phyloP scores from a whole-genome alignment of 345 rosid genomes.

The Nasturtium officinale region DNA sequence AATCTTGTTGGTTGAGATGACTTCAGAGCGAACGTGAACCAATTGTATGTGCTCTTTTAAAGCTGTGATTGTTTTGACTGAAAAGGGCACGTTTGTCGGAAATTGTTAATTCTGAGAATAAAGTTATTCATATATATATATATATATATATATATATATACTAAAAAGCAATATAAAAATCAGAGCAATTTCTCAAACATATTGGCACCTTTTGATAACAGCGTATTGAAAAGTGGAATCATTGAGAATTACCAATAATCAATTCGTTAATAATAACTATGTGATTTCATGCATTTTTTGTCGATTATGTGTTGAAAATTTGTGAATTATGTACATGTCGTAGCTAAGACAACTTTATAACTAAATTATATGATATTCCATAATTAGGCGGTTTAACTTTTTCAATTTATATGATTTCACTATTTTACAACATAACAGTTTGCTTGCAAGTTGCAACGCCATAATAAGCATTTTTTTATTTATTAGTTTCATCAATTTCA shows the following conservation, averaged over 20 bases:
- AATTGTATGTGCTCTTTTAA: slow-evolving; percentile 30
- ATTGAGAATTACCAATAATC: no score
- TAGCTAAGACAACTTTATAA: neutral
- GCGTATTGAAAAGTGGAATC: slow-evolving; percentile 13
- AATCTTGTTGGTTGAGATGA: slow-evolving; percentile 38
- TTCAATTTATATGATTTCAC: neutral
- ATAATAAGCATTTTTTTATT: neutral
- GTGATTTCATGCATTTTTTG: slow-evolving; percentile 6
- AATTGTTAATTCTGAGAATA: slow-evolving; percentile 15
- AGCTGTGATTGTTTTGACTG: slow-evolving; percentile 46
- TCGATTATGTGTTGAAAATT: neutral
- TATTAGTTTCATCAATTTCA: neutral
- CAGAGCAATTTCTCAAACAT: slow-evolving; percentile 15
- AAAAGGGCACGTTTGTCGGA: slow-evolving; percentile 44
- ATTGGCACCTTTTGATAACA: slow-evolving; percentile 15
- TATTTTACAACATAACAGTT: neutral
- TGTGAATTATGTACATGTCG: neutral
- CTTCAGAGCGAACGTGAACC: slow-evolving; percentile 32
- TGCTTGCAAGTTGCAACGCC: neutral
- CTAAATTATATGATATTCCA: neutral
- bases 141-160: no score
- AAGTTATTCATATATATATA: no score
- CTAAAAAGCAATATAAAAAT: neutral
- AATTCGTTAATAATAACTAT: no score
- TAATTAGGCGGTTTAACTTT: neutral